Evolutionary conservation across 1,139 yeast genomes (phyloP).

Genomic region (Protomyces inouyei): DNA sequence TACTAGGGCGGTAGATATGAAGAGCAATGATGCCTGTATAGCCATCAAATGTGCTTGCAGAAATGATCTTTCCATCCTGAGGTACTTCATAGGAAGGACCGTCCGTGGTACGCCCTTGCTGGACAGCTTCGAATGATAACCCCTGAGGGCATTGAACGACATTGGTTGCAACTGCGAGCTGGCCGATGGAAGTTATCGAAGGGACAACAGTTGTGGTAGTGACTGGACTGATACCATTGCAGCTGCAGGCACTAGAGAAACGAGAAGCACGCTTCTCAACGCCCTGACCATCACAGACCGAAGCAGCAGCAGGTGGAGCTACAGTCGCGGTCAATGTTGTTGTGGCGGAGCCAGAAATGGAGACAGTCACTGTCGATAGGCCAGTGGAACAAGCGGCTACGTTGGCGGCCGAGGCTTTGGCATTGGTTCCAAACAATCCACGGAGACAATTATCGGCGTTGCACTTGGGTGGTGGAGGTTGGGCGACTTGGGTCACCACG

Average conservation of each 20-base stretch:
- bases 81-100: background rate
- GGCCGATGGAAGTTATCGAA: no score
- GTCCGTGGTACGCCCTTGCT: background rate
- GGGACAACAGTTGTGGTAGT: background rate
- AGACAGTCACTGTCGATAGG: background rate
- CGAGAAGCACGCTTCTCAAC: background rate
- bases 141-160: no score
- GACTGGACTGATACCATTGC: background rate
- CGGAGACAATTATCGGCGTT: background rate
- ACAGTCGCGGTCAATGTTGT: background rate
- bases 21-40: background rate
- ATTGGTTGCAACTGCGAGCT: no score
- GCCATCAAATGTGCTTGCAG: background rate
- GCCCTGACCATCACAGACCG: background rate
- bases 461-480: background rate
- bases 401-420: background rate
- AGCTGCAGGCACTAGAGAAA: background rate
- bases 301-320: background rate
- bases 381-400: background rate
- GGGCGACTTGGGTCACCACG: no score
- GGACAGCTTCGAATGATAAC: background rate
- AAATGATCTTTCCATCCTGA: background rate
- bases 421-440: background rate
- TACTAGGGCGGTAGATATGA: no score
- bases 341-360: background rate